Evolutionary conservation across 2,329 filamentous ascomycete genomes (phyloP).

Genomic region (Zarea fungicola): DNA sequence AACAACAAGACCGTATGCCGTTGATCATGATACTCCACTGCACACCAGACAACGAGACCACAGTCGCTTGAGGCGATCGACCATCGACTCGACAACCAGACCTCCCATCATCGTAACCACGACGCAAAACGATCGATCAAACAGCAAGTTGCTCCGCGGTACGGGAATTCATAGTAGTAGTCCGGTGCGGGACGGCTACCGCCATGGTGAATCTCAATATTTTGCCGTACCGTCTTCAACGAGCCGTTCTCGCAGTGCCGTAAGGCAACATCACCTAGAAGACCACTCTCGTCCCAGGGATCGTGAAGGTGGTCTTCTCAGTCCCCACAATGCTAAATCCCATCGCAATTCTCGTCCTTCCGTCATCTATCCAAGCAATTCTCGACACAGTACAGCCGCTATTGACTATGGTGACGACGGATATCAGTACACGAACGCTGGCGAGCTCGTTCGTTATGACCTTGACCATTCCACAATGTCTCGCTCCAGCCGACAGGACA

Average conservation of each 20-base stretch:
- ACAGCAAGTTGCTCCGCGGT: constrained; percentile 35
- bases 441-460: constrained; percentile 57
- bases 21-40: constrained; percentile 46
- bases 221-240: constrained; percentile 25
- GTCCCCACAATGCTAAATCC: constrained; percentile 35
- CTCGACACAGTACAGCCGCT: constrained; percentile 38
- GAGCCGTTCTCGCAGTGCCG: constrained; percentile 42
- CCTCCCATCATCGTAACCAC: constrained; percentile 56
- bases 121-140: constrained; percentile 38
- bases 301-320: constrained; percentile 39
- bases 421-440: constrained; percentile 60
- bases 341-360: constrained; percentile 45
- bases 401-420: constrained; percentile 54
- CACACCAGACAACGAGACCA: constrained; percentile 43
- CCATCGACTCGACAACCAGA: constrained; percentile 43
- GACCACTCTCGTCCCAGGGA: constrained; percentile 47
- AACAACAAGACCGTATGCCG: constrained; percentile 52
- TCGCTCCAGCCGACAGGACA: constrained; percentile 44
- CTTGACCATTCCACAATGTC: constrained; percentile 46
- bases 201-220: constrained; percentile 38
- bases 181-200: constrained; percentile 47
- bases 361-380: constrained; percentile 38
- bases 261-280: constrained; percentile 45
- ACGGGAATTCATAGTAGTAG: constrained; percentile 35
- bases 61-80: constrained; percentile 46